Conservation (phyloP, 1,139 yeast genomes). For the Scheffersomyces segobiensis region DNA sequence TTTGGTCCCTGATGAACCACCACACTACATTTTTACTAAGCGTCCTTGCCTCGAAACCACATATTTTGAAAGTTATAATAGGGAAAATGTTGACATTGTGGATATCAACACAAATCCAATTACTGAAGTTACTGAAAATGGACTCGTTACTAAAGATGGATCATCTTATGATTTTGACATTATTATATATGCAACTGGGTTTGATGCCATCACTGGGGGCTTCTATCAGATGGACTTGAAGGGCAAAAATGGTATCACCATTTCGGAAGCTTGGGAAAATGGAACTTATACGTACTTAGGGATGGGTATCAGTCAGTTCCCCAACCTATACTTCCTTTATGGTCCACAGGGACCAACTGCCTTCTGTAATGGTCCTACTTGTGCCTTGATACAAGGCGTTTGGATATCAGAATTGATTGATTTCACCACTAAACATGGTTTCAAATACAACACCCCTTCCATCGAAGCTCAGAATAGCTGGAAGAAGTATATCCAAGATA, state of each 20-base stretch:
- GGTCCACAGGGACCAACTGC: constrained; percentile 30
- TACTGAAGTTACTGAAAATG: constrained; percentile 11
- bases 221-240: constrained; percentile 18
- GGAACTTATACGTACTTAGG: neutral
- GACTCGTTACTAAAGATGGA: constrained; percentile 10
- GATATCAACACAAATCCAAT: constrained; percentile 20
- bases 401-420: constrained; percentile 16
- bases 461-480: neutral
- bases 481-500: neutral
- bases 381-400: constrained; percentile 18
- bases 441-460: neutral
- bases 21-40: constrained; percentile 24
- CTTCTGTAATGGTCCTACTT: constrained; percentile 25
- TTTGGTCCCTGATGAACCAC: constrained; percentile 22
- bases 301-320: constrained; percentile 10
- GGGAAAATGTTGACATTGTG: constrained; percentile 22
- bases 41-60: constrained; percentile 25
- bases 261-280: constrained; percentile 4
- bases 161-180: constrained; percentile 18
- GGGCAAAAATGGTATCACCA: constrained; percentile 18
- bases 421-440: constrained; percentile 6
- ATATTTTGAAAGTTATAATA: constrained; percentile 24
- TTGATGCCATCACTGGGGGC: constrained; percentile 29
- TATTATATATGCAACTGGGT: constrained; percentile 21
- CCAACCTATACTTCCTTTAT: constrained; percentile 26